These are phyloP conservation scores for Amanita brunnescens DNA, from an alignment of 768 basidiomycete species.

Conservation along the genomic window DNA sequence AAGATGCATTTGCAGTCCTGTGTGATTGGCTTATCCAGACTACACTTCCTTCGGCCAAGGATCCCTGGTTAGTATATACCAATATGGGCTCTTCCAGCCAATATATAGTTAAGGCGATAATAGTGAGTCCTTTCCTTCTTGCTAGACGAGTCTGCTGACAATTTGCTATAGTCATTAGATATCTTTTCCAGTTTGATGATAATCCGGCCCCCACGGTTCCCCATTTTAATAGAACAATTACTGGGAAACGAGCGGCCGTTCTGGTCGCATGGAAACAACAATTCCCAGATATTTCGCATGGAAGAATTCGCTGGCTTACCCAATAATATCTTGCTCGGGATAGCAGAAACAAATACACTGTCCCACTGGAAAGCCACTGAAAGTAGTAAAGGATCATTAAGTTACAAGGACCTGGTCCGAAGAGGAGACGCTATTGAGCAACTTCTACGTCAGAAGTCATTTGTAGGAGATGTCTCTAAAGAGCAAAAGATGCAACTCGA, in stretches of 20 bases:
- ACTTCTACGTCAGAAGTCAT: conserved; percentile 40
- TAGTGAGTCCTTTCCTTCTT: conserved; percentile 42
- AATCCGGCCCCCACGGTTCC: conserved; percentile 56
- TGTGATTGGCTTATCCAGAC: conserved; percentile 71
- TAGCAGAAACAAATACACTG: conserved; percentile 66
- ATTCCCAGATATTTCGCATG: conserved; percentile 44
- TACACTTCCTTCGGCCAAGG: conserved; percentile 52
- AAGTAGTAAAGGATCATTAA: conserved; percentile 54
- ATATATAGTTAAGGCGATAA: conserved; percentile 57
- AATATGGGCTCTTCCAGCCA: conserved; percentile 45
- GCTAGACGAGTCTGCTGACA: conserved; percentile 9
- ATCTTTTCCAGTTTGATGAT: conserved; percentile 60
- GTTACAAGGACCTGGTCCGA: conserved; percentile 64
- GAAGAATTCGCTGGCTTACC: conserved; percentile 69
- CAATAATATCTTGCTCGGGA: conserved; percentile 66
- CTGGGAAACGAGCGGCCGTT: conserved; percentile 44
- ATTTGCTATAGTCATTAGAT: conserved; percentile 59
- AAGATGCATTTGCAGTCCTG: conserved; percentile 56
- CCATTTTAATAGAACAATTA: conserved; percentile 56
- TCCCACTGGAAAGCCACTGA: conserved; percentile 69
- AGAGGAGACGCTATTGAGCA: conserved; percentile 68
- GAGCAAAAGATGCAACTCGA: conserved; percentile 24
- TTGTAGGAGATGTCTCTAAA: conserved; percentile 21
- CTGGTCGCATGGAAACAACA: conserved; percentile 28
- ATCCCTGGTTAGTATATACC: conserved; percentile 51